Base-by-base conservation (phyloP, 2,329 filamentous ascomycete genomes). In the Aspergillus pseudoglaucus region DNA sequence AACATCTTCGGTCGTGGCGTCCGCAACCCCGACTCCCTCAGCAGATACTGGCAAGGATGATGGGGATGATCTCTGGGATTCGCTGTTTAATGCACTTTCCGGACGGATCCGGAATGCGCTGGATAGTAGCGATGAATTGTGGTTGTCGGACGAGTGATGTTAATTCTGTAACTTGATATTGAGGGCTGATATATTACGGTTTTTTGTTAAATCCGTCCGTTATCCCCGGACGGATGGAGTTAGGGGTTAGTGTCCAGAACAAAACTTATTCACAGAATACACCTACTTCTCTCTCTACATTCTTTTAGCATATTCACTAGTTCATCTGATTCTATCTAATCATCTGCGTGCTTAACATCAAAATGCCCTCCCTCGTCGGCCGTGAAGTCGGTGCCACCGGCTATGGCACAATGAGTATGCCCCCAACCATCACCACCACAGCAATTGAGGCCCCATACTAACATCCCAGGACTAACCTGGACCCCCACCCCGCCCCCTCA, bases 371-470 rank as follows among this genome's bases (percentile, higher is more conserved):
- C 40, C 58, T 65, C 23, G 50, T 62, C 22, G 62, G 62, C 51
- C 57, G 56, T 35, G 56, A 62, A 57, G 65, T 81, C 44, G 76
- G 76, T 46, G 59, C 66, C 27, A 75, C 75, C 41, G 79, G 78
- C 61, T 79, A 72, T 56, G 78, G 79, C 53, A 69, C 80, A 35
- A 79, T 81, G 77, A 71, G 75, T 76, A 66, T 49, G 66, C 56
- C 40, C 9, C 42, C 42, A 14, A 65, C 67, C 18, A 12, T 38
- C 30, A 15, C 17, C 12, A 40, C 22, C 12, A 22, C 25, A 33
- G 25, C 18, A 18, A 1, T 45, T 44, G 33, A 35, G 14, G 4
- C 51, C 47, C 46, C 43, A 23, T 40, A 42, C 6, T 46, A 48
- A 50, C 48, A 43, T 50, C 35, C 33, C 49, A 67, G 66, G 66